phyloP scores from a whole-genome alignment of 441 rosid genomes.

The Syzygium syzygioides region DNA sequence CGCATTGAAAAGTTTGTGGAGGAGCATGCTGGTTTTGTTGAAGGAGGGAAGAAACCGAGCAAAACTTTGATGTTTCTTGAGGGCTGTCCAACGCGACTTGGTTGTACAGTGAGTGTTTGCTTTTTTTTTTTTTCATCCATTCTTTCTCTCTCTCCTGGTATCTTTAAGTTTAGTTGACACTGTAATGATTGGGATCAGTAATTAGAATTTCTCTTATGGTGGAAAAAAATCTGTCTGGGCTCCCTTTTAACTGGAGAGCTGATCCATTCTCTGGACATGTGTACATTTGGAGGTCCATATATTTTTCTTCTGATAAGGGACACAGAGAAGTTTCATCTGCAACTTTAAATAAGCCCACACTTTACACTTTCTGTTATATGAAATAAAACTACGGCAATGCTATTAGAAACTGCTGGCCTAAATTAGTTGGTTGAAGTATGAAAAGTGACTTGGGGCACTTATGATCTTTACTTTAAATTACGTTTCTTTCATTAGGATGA shows the following conservation, averaged over 20 bases:
- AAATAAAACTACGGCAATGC: neutral
- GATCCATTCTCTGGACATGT: neutral
- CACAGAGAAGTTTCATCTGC: neutral
- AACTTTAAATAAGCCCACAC: neutral
- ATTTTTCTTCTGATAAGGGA: neutral
- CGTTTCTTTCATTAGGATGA: neutral
- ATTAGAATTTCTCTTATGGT: neutral
- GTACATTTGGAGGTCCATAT: neutral
- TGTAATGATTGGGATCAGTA: neutral
- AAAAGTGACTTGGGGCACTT: neutral
- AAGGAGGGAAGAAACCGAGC: conserved; percentile 71
- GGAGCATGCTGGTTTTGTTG: conserved; percentile 60
- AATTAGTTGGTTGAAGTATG: neutral
- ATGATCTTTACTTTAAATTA: neutral
- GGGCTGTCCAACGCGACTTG: conserved; percentile 75
- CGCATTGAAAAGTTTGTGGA: conserved; percentile 74
- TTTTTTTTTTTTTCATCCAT: neutral
- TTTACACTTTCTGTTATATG: neutral
- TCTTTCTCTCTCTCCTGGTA: neutral
- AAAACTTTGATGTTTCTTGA: conserved; percentile 94
- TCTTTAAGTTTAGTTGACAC: neutral
- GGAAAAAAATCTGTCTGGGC: neutral
- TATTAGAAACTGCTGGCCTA: neutral
- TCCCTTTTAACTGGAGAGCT: neutral
- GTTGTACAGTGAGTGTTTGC: conserved; percentile 81